Conservation (phyloP, 345 rosid species). For the Eutrema heterophyllum region DNA sequence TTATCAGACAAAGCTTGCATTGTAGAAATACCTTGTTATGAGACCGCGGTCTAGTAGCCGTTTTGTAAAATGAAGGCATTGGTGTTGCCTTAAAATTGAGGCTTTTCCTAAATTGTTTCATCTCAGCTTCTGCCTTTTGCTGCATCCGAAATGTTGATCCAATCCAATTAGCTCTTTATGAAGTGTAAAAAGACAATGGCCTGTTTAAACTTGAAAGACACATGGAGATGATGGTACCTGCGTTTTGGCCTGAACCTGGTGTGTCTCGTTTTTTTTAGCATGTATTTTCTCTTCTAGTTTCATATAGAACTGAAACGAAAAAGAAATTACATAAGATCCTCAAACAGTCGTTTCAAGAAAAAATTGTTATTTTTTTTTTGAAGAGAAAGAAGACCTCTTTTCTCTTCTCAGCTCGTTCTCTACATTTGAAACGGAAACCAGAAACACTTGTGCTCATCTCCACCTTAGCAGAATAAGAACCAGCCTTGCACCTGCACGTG, state of each 20-base stretch:
- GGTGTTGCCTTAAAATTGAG: conserved; percentile 87
- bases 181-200: background rate
- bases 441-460: conserved; percentile 36
- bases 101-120: conserved; percentile 59
- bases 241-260: conserved; percentile 56
- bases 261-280: conserved; percentile 65
- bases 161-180: background rate
- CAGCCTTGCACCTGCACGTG: conserved; percentile 43
- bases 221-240: conserved; percentile 41
- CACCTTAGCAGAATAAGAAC: conserved; percentile 36
- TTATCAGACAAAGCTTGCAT: background rate
- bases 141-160: conserved; percentile 27
- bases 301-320: conserved; percentile 46
- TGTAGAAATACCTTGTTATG: conserved; percentile 47
- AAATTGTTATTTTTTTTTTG: background rate
- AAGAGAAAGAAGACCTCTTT: conserved; percentile 49
- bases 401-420: conserved; percentile 74
- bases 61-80: conserved; percentile 82
- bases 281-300: conserved; percentile 75
- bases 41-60: conserved; percentile 20
- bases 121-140: conserved; percentile 64
- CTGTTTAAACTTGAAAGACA: background rate
- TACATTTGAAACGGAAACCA: conserved; percentile 54
- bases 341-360: background rate
- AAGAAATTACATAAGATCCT: background rate